Evolutionary conservation across 495 filamentous ascomycete species (phyloP), one percentile per base, ranked within the genome.

Genomic region (Penicillium waksmanii): DNA sequence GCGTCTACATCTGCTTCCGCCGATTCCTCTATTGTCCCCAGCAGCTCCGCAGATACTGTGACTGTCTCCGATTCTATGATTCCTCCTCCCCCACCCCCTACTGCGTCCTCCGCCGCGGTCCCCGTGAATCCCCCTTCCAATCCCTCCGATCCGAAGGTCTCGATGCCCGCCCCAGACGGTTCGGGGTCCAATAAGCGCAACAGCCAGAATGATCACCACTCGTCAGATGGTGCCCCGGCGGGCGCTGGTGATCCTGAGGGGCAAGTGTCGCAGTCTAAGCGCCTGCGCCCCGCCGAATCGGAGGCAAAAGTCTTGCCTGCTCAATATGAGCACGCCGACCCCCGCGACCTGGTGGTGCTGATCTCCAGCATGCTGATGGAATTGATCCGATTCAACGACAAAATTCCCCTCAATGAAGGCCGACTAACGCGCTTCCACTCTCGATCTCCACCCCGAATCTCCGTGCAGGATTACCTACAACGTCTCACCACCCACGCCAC

Each of bases 331-430:
- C 73, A 81, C 23, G 93, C 90, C 63, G 82, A 90, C 51, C 83
- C 89, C 17, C 87, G 89, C 63, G 91, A 96, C 73, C 80, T 98
- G 63, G 95, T 96, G 7, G 81, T 90, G 34, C 80, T 98, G 62
- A 96, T 98, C 58, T 86, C 93, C 51, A 92, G 94, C 69, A 97
- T 98, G 95, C 82, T 98, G 18, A 85, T 91, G 71, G 95, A 98
- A 74, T 80, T 98, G 18, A 93, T 98, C 64, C 87, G 89, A 55
- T 89, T 91, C 53, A 98, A 98, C 68, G 95, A 98, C 73, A 84
- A 83, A 44, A 88, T 97, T 57, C 93, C 93, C 51, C 81, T 97
- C 48, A 85, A 88, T 65, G 88, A 89, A 58, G 91, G 89, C 51
- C 86, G 89, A 23, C 82, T 98, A 51, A 98, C 95, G 23, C 82